Evolutionary conservation across 163 green algal species (phyloP).

Genomic region (Chloromonas sp.): DNA sequence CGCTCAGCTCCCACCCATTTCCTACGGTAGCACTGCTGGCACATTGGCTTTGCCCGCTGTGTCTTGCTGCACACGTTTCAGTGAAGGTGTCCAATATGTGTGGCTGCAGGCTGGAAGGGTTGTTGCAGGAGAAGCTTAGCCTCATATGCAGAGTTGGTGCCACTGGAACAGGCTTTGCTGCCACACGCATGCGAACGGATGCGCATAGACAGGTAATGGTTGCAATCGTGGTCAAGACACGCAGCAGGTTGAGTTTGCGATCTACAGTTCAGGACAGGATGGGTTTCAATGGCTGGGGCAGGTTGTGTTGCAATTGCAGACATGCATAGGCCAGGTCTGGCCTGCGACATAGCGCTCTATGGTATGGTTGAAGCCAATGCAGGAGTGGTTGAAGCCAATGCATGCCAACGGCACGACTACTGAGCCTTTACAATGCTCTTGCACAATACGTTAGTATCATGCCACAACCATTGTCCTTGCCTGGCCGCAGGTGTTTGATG

Average conservation of each 20-base stretch:
- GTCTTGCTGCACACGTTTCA: too few relatives aligned
- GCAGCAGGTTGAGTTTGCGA: not conserved
- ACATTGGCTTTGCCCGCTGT: too few relatives aligned
- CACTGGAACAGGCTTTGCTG: slow-evolving; percentile 34
- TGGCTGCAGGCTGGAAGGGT: slow-evolving; percentile 24
- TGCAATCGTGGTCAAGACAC: not conserved
- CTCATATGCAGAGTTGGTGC: slow-evolving; percentile 29
- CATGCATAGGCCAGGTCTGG: too few relatives aligned
- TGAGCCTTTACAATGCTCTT: not conserved
- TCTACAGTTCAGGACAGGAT: not conserved
- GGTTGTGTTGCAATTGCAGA: too few relatives aligned
- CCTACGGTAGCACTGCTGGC: not conserved
- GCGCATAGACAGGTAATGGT: slow-evolving; percentile 24
- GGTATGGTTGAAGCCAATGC: not conserved
- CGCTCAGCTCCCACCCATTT: too few relatives aligned
- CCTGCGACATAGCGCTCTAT: not conserved
- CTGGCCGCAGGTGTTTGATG: slow-evolving; percentile 48
- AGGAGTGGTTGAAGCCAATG: not conserved
- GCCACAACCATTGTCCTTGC: not conserved
- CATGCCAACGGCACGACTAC: not conserved
- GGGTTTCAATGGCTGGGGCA: not conserved
- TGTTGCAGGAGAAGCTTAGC: slow-evolving; percentile 35
- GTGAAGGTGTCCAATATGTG: too few relatives aligned
- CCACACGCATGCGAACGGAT: slow-evolving; percentile 32
- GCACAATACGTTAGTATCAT: not conserved